phyloP scores from a whole-genome alignment of 768 basidiomycete genomes.

The Tephrocybe sp. region DNA sequence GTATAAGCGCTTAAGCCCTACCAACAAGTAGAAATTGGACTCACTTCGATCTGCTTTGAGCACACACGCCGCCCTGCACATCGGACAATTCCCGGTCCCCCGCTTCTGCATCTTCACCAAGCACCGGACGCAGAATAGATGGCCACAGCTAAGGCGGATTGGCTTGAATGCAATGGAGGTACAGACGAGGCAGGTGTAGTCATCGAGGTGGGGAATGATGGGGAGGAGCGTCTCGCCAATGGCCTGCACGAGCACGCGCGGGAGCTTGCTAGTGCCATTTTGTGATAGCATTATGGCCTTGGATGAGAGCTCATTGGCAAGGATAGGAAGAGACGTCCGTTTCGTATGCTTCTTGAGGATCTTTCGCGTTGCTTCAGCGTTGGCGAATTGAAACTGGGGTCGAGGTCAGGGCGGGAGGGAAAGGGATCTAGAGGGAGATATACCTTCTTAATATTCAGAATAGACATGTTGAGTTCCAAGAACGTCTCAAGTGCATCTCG shows the following conservation, averaged over 20 bases:
- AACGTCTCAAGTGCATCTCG: conserved; percentile 65
- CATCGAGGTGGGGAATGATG: conserved; percentile 73
- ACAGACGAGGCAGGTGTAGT: conserved; percentile 88
- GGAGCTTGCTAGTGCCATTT: conserved; percentile 19
- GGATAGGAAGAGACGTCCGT: conserved; percentile 76
- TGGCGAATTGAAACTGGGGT: conserved; percentile 73
- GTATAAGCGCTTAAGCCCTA: neutral
- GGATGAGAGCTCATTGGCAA: conserved; percentile 25
- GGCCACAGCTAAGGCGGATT: conserved; percentile 75
- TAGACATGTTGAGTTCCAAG: conserved; percentile 69
- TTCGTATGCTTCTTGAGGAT: conserved; percentile 95
- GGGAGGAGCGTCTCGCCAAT: conserved; percentile 82
- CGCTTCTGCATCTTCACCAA: conserved; percentile 91
- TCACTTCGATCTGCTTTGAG: conserved; percentile 72
- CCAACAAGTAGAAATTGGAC: conserved; percentile 24
- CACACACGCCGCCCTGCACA: conserved; percentile 80
- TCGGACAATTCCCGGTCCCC: conserved; percentile 71
- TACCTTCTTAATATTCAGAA: conserved; percentile 82
- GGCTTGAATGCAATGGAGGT: conserved; percentile 92
- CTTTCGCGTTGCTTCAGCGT: conserved; percentile 87
- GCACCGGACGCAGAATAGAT: conserved; percentile 77
- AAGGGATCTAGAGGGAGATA: conserved; percentile 5
- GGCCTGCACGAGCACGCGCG: conserved; percentile 65
- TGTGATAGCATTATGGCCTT: conserved; percentile 15
- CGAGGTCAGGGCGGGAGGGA: neutral